Evolutionary conservation across 768 basidiomycete genomes (phyloP).

Genomic region (Trametes cinnabarina): DNA sequence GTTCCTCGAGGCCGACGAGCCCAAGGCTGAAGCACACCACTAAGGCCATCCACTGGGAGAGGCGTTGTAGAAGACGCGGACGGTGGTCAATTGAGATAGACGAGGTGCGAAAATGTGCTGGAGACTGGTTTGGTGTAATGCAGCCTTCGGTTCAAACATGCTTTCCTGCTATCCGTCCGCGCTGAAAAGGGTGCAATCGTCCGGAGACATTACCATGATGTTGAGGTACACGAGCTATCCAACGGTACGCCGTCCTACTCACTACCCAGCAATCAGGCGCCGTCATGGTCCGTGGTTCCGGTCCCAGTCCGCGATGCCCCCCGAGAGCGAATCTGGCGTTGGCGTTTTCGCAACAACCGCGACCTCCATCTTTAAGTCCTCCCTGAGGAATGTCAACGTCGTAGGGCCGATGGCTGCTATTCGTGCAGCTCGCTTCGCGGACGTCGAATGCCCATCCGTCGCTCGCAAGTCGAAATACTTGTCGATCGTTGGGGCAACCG

Average conservation of each 20-base stretch:
- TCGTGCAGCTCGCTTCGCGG: not conserved
- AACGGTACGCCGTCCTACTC: not conserved
- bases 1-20: conserved; percentile 80
- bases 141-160: conserved; percentile 12
- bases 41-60: conserved; percentile 13
- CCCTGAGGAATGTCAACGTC: conserved; percentile 50
- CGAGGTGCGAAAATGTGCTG: conserved; percentile 17
- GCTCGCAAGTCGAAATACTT: conserved; percentile 42
- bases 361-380: conserved; percentile 47
- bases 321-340: conserved; percentile 48
- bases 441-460: not conserved
- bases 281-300: not conserved
- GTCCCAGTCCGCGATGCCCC: conserved; percentile 16
- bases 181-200: too few relatives aligned
- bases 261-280: not conserved
- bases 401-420: conserved; percentile 72
- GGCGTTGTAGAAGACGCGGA: not conserved
- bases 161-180: not conserved
- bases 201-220: too few relatives aligned
- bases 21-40: conserved; percentile 59
- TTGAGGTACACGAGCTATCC: not conserved
- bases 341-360: conserved; percentile 57
- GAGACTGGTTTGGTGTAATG: conserved; percentile 11
- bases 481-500: conserved; percentile 50
- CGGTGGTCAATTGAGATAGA: not conserved